Evolutionary conservation across 2,329 filamentous ascomycete species (phyloP).

Genomic region (Trichoderma aggressivum): DNA sequence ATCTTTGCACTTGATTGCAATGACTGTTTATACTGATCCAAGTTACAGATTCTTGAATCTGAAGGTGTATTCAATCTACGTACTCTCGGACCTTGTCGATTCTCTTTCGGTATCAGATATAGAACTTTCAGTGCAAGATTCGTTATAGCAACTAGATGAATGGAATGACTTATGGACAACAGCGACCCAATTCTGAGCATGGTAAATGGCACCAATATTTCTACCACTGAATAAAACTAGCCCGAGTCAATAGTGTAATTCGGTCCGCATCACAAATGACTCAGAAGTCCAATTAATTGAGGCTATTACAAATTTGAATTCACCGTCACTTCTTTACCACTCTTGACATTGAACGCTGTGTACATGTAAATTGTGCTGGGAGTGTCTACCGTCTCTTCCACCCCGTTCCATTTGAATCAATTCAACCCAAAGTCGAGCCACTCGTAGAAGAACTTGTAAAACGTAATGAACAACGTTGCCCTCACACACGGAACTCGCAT

Average conservation of each 20-base stretch:
- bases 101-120: not conserved
- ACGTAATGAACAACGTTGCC: not conserved
- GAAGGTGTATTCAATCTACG: not conserved
- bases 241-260: too few species aligned
- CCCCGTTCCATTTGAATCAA: too few species aligned
- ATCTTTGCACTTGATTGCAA: not conserved
- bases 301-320: too few species aligned
- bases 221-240: too few species aligned
- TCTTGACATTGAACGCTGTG: too few species aligned
- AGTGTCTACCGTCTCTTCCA: too few species aligned
- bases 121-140: not conserved
- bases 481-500: not conserved
- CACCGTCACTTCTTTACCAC: too few species aligned
- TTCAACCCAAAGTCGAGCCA: too few species aligned
- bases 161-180: not conserved
- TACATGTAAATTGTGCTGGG: too few species aligned
- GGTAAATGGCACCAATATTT: too few species aligned
- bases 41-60: not conserved
- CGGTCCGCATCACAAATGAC: too few species aligned
- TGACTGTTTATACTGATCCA: not conserved
- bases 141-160: not conserved
- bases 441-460: not conserved
- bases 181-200: not conserved
- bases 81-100: rapidly evolving
- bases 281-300: too few species aligned